These are phyloP conservation scores for Climacium dendroides DNA, from an alignment of 225 moss, liverwort and hornwort species.

Conservation along the genomic window DNA sequence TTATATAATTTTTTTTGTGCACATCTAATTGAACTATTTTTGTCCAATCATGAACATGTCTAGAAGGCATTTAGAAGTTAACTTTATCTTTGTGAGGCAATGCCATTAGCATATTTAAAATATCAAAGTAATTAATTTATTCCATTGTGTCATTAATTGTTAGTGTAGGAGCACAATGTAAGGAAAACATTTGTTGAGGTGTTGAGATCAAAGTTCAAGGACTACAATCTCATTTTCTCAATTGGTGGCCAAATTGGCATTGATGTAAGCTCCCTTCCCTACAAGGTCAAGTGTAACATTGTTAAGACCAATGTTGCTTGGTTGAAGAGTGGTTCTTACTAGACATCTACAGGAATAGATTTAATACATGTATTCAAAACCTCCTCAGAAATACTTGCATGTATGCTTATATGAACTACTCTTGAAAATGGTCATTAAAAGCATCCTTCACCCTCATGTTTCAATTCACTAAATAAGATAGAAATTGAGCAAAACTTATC, in stretches of 20 bases:
- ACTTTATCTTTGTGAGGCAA: neutral
- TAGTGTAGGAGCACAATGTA: constrained; percentile 51
- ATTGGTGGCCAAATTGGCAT: constrained; percentile 88
- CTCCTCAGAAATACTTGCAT: neutral
- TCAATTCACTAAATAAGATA: neutral
- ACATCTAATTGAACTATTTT: neutral
- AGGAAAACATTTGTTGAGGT: constrained; percentile 50
- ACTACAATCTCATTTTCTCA: constrained; percentile 47
- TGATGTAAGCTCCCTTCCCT: constrained; percentile 34
- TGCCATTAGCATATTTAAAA: too few relatives aligned
- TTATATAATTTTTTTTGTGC: too few relatives aligned
- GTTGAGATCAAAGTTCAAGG: constrained; percentile 46
- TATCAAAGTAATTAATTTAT: neutral
- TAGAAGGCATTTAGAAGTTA: too few relatives aligned
- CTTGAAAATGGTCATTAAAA: neutral
- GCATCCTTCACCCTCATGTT: neutral
- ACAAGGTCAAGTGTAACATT: neutral
- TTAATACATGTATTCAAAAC: neutral
- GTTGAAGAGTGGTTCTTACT: too few relatives aligned
- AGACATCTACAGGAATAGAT: too few relatives aligned
- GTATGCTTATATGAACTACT: neutral
- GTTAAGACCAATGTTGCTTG: neutral
- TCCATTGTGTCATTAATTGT: neutral
- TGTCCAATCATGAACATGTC: fast-evolving
- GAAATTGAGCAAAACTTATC: neutral